phyloP scores from a whole-genome alignment of 2,329 filamentous ascomycete genomes.

The Botrytis paeoniae region DNA sequence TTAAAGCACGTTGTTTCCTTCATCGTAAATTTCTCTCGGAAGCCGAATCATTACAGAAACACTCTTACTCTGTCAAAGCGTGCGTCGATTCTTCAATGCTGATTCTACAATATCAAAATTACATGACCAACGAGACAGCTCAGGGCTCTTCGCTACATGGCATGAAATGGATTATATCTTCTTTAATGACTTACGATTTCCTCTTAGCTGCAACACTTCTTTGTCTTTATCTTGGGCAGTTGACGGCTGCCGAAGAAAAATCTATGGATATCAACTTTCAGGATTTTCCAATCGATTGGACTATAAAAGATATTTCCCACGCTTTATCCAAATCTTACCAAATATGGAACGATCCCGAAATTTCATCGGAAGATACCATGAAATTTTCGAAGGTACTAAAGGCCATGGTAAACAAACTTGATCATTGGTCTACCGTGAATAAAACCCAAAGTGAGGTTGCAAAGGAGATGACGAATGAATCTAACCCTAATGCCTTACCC shows the following conservation, averaged over 20 bases:
- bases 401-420: constrained; percentile 27
- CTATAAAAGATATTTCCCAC: constrained; percentile 26
- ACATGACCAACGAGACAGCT: constrained; percentile 23
- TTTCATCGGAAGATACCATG: constrained; percentile 26
- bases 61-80: constrained; percentile 51
- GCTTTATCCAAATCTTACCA: constrained; percentile 25
- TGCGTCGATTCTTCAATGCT: constrained; percentile 51
- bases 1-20: constrained; percentile 31
- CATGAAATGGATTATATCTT: constrained; percentile 28
- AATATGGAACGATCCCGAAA: constrained; percentile 27
- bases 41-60: constrained; percentile 44
- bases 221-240: constrained; percentile 30
- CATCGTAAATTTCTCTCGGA: constrained; percentile 37
- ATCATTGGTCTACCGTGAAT: not conserved
- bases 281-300: constrained; percentile 25
- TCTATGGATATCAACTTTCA: not conserved
- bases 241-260: constrained; percentile 16
- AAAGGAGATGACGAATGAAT: not conserved
- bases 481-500: not conserved
- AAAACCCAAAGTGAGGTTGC: not conserved
- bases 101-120: constrained; percentile 47
- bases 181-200: constrained; percentile 30
- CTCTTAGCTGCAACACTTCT: constrained; percentile 33
- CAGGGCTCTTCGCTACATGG: constrained; percentile 19
- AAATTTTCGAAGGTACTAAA: constrained; percentile 28